These are phyloP conservation scores for Podosphaera aphanis DNA, from an alignment of 2,329 filamentous ascomycete genomes.

Conservation along the genomic window DNA sequence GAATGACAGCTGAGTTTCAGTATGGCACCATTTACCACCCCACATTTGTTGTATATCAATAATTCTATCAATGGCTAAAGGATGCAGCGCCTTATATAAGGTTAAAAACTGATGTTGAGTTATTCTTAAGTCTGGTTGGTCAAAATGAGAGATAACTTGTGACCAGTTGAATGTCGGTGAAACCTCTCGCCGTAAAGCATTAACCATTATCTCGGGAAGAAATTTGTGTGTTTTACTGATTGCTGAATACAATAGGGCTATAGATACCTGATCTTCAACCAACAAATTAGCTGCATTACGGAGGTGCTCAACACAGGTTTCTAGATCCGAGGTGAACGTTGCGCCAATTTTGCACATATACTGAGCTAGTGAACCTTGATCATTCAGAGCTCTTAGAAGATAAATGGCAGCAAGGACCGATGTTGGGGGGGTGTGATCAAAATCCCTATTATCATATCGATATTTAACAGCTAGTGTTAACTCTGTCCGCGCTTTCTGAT, in stretches of 20 bases:
- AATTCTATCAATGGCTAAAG: constrained; percentile 38
- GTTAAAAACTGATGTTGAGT: constrained; percentile 59
- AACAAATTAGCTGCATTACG: constrained; percentile 33
- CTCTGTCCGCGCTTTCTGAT: constrained; percentile 48
- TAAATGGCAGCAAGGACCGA: constrained; percentile 49
- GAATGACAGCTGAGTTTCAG: constrained; percentile 81
- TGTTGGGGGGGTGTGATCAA: constrained; percentile 41
- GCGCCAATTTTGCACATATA: constrained; percentile 53
- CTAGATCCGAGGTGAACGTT: constrained; percentile 52
- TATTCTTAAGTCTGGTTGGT: constrained; percentile 53
- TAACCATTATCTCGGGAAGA: constrained; percentile 31
- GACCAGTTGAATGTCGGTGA: constrained; percentile 43
- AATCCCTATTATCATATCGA: constrained; percentile 29
- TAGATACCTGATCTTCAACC: constrained; percentile 60
- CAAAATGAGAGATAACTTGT: constrained; percentile 56
- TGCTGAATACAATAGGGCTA: constrained; percentile 44
- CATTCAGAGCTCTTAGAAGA: constrained; percentile 39
- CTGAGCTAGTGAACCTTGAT: constrained; percentile 33
- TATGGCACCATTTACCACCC: constrained; percentile 71
- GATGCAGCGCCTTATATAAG: constrained; percentile 57
- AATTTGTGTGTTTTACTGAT: constrained; percentile 32
- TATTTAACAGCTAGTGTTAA: constrained; percentile 37
- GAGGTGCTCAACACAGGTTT: constrained; percentile 33
- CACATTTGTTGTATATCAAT: constrained; percentile 77
- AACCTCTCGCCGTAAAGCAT: constrained; percentile 37